A percentile compares a stretch with the other conserved stretches of the same genome.
These are phyloP conservation scores for Gentiana straminea DNA, from an alignment of 257 asterid genomes.

Conservation along the genomic window DNA sequence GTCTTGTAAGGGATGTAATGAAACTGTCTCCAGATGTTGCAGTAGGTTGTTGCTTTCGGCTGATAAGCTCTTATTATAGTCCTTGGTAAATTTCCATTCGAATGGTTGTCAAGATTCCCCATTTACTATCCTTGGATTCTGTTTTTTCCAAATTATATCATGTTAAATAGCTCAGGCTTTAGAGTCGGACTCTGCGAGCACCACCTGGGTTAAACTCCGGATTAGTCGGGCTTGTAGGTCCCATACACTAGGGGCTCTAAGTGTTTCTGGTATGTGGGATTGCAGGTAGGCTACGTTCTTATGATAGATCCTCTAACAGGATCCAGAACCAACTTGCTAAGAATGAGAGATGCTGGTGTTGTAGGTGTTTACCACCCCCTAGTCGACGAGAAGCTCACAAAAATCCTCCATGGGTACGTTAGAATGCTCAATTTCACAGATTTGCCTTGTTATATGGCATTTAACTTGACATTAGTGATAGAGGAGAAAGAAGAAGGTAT, in stretches of 20 bases:
- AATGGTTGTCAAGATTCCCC: constrained; percentile 1
- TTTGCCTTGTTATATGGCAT: neutral
- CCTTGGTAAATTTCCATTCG: no score
- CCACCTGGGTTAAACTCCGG: neutral
- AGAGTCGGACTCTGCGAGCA: neutral
- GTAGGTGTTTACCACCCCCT: constrained; percentile 91
- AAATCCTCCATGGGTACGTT: constrained; percentile 67
- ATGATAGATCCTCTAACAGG: constrained; percentile 68
- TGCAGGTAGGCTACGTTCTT: constrained; percentile 88
- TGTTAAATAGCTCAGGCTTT: no score
- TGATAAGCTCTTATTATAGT: no score
- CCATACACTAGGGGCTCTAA: neutral
- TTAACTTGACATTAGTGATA: neutral
- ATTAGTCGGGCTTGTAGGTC: neutral
- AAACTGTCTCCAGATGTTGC: constrained; percentile 39
- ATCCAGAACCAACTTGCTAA: constrained; percentile 44
- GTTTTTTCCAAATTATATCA: no score
- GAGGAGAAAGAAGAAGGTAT: constrained; percentile 87
- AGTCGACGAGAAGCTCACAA: constrained; percentile 62
- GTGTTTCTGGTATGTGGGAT: constrained; percentile 1
- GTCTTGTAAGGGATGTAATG: constrained; percentile 65
- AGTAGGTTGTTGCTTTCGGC: constrained; percentile 27
- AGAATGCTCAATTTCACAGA: neutral
- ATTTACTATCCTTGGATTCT: neutral
- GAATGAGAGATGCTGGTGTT: constrained; percentile 74